Conservation (phyloP, 139 green algal genomes). For the Desmodesmus armatus region DNA sequence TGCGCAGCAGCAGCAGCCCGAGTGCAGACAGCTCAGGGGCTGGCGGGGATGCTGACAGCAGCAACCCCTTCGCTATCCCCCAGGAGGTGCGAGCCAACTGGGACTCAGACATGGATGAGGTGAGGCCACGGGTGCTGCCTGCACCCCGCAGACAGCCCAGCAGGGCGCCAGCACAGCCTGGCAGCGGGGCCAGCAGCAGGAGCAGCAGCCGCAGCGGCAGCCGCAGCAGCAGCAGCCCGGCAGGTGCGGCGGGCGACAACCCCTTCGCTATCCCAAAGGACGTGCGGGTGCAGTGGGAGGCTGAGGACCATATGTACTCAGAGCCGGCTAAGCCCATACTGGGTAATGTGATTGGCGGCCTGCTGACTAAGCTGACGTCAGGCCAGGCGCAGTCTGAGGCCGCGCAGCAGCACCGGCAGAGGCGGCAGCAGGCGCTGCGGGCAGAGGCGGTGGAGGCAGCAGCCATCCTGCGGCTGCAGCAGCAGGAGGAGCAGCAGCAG, state of each 20-base stretch:
- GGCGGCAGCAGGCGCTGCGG: background rate
- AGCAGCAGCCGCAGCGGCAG: background rate
- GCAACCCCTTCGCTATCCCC: slow-evolving; percentile 17
- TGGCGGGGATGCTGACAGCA: background rate
- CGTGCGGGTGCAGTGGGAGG: slow-evolving; percentile 24
- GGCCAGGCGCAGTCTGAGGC: too few species aligned
- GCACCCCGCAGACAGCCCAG: background rate
- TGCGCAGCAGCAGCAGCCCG: slow-evolving; percentile 3
- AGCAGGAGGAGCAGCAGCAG: slow-evolving; percentile 1
- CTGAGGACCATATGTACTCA: slow-evolving; percentile 18
- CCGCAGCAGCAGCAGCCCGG: background rate
- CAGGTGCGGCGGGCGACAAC: slow-evolving; percentile 3
- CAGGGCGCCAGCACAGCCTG: background rate
- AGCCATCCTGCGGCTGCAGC: background rate
- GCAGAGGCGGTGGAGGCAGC: background rate
- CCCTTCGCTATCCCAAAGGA: slow-evolving; percentile 23
- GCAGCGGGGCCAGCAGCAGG: background rate
- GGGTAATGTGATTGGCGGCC: too few species aligned
- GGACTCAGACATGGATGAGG: too few species aligned
- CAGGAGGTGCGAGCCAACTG: background rate
- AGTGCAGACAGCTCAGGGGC: background rate
- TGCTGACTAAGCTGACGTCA: too few species aligned
- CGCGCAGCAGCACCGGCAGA: background rate
- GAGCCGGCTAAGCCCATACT: background rate
- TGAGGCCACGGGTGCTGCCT: too few species aligned